These are phyloP conservation scores for Pterula multifida DNA, from an alignment of 1,284 basidiomycete genomes.

Conservation along the genomic window DNA sequence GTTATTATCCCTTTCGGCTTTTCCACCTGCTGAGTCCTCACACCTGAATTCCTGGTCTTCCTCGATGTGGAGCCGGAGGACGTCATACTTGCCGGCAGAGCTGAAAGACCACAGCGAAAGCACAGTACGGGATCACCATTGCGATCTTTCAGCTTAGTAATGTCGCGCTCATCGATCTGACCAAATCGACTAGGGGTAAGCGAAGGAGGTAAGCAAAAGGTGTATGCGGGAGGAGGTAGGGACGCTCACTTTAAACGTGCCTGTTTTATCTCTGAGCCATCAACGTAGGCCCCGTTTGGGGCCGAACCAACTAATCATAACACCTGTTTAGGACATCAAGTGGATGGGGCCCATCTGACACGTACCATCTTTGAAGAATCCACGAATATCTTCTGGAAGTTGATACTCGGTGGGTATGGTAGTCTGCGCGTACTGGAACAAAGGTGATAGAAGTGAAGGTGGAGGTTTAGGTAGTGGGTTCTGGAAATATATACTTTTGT, in stretches of 20 bases:
- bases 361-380: constrained; percentile 78
- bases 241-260: constrained; percentile 62
- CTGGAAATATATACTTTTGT: constrained; percentile 24
- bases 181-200: constrained; percentile 63
- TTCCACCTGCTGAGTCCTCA: constrained; percentile 28
- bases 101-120: constrained; percentile 79
- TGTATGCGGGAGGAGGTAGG: constrained; percentile 8
- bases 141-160: constrained; percentile 77
- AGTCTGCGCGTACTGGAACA: constrained; percentile 54
- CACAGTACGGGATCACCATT: constrained; percentile 78
- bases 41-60: constrained; percentile 19
- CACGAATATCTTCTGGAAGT: constrained; percentile 81
- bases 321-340: constrained; percentile 10
- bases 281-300: constrained; percentile 65
- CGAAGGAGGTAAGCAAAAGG: constrained; percentile 6
- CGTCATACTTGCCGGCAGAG: constrained; percentile 41
- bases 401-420: constrained; percentile 75
- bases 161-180: constrained; percentile 85
- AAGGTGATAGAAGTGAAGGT: constrained; percentile 50
- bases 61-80: constrained; percentile 31
- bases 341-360: constrained; percentile 10
- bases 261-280: constrained; percentile 66
- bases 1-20: constrained; percentile 70
- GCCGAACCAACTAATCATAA: constrained; percentile 53
- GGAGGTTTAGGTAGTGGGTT: constrained; percentile 53